These are phyloP conservation scores for Scutellaria minor DNA, from an alignment of 257 asterid species.

Conservation along the genomic window DNA sequence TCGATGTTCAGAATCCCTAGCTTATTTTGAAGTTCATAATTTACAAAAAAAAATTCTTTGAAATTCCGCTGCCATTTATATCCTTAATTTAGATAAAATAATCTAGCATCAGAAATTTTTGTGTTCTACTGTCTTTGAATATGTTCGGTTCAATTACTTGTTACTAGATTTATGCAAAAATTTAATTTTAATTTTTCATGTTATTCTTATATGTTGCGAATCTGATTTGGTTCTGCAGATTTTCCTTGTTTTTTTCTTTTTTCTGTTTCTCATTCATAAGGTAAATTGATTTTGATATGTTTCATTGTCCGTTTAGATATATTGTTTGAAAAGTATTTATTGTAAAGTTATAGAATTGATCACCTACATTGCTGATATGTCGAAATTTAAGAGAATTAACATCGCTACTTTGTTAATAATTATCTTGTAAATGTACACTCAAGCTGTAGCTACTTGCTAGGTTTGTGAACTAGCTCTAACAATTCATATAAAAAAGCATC, in stretches of 20 bases:
- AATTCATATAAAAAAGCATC: not conserved
- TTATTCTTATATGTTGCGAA: constrained; percentile 12
- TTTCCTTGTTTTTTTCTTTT: not conserved
- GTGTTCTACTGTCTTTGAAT: not conserved
- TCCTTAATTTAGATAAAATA: not conserved
- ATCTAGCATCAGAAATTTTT: not conserved
- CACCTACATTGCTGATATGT: not conserved
- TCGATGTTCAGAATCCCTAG: constrained; percentile 8
- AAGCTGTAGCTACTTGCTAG: constrained; percentile 5
- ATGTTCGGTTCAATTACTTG: not conserved
- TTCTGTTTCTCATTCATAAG: no score
- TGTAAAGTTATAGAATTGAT: no score
- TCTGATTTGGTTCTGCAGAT: not conserved
- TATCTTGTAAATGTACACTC: not conserved
- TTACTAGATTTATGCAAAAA: not conserved
- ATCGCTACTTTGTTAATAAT: not conserved
- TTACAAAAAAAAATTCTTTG: not conserved
- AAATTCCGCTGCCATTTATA: not conserved
- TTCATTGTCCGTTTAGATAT: no score
- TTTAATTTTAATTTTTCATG: not conserved
- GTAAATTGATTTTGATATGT: no score
- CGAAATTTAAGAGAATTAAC: not conserved
- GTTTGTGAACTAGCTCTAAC: constrained; percentile 1
- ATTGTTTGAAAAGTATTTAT: no score
- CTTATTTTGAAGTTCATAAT: not conserved